Base-by-base conservation (phyloP, 2,329 filamentous ascomycete species). In the Purpureocillium lavendulum region DNA sequence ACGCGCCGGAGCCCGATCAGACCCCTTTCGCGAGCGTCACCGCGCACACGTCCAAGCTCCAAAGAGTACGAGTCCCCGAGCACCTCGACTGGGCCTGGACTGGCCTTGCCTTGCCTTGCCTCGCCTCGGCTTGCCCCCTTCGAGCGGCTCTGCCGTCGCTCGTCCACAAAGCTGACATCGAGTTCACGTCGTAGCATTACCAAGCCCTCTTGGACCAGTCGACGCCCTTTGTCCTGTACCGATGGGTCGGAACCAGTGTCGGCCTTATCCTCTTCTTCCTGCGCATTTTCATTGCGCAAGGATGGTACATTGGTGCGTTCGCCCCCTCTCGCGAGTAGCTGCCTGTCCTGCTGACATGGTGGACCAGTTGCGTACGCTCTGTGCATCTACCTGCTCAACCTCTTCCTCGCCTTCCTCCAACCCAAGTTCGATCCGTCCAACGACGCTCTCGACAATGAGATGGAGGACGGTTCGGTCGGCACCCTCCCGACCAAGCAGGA, bases 351-450 rank as follows among this genome's bases (percentile, higher is more conserved):
- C 10, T 17, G 12, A 32, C 15, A 33, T 52, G n/a, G n/a, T n/a
- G n/a, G n/a, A n/a, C n/a, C n/a, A 94, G 92, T 98, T 55, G 90
- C 89, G 51, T 98, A 98, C 66, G 92, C 90, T 30, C 81, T 98
- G 40, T 92, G 90, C 52, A 98, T 98, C 66, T 98, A 98, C 72
- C 85, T 98, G 35, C 82, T 98, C 45, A 98, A 98, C 69, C 81
- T 98, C 45, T 98, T 98, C 77, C 87, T 98, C 60, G 92, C 92
- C 53, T 98, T 98, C 73, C 76, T 98, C 40, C 87, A 90, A 58
- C 92, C 92, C 54, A 98, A 98, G 71, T 97, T 98, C 71, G 92
- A 98, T 69, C 92, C 92, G 40, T 94, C 88, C 48, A 87, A 92
- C 59, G 90, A 95, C 59, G 73, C 75, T 36, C 73, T 88, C 60